A percentile compares a stretch with the other conserved stretches of the same genome.
phyloP scores from a whole-genome alignment of 495 filamentous ascomycete species.

The Tuber brumale region DNA sequence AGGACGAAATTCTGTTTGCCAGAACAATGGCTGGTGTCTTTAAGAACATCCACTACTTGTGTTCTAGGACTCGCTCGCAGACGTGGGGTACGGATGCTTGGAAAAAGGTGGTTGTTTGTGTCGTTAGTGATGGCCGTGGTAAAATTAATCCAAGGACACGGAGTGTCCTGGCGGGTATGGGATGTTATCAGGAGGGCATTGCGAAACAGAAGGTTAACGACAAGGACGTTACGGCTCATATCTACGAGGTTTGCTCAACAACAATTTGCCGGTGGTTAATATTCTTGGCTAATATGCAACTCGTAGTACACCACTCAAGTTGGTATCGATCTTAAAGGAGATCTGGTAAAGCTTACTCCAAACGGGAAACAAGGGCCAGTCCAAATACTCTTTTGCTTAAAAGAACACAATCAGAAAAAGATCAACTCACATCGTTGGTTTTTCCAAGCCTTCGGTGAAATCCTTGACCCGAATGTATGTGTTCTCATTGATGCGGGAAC shows the following conservation, averaged over 20 bases:
- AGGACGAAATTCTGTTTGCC: slow-evolving; percentile 93
- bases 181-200: slow-evolving; percentile 96
- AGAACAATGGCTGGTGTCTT: slow-evolving; percentile 95
- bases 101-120: slow-evolving; percentile 99
- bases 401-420: slow-evolving; percentile 99
- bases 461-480: slow-evolving; percentile 92
- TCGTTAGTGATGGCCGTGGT: slow-evolving; percentile 94
- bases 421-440: slow-evolving; percentile 99
- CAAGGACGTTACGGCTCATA: slow-evolving; percentile 95
- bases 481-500: slow-evolving; percentile 96
- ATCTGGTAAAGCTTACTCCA: slow-evolving; percentile 72
- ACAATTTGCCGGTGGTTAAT: background rate
- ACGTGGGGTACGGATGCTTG: slow-evolving; percentile 98
- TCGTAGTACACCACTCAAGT: slow-evolving; percentile 81
- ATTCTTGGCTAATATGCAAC: slow-evolving; percentile 14
- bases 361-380: slow-evolving; percentile 64
- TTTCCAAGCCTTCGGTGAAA: slow-evolving; percentile 92
- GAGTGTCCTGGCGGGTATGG: slow-evolving; percentile 85
- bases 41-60: slow-evolving; percentile 98
- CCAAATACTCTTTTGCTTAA: slow-evolving; percentile 96
- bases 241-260: slow-evolving; percentile 62
- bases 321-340: slow-evolving; percentile 67
- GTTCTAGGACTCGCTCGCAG: slow-evolving; percentile 78
- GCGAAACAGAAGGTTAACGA: slow-evolving; percentile 96
- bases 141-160: slow-evolving; percentile 94